phyloP scores from a whole-genome alignment of 352 stramenopile genomes.

The Globisporangium solare region DNA sequence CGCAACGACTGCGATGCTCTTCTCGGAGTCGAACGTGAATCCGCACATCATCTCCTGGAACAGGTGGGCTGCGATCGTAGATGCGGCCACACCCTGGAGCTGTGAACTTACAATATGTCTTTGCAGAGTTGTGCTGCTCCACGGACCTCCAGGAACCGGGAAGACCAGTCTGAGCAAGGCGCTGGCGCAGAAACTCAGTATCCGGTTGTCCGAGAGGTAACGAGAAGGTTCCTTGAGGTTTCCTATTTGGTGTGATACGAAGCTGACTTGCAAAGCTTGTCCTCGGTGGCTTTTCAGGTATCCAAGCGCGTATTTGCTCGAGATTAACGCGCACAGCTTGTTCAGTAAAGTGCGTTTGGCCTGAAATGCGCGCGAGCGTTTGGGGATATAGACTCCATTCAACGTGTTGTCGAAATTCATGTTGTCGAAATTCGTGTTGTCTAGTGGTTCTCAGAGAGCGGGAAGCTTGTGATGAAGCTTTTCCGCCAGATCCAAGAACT shows the following conservation, averaged over 20 bases:
- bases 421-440: background rate
- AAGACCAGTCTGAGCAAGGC: slow-evolving; percentile 92
- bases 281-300: slow-evolving; percentile 25
- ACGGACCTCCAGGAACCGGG: slow-evolving; percentile 90
- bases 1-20: slow-evolving; percentile 87
- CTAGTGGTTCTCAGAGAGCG: slow-evolving; percentile 93
- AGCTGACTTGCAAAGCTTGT: no score
- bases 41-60: slow-evolving; percentile 91
- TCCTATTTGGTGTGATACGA: no score
- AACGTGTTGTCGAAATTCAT: background rate
- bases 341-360: slow-evolving; percentile 71
- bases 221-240: no score
- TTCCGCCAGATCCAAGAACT: slow-evolving; percentile 91
- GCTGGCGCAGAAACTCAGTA: slow-evolving; percentile 90
- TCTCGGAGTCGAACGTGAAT: slow-evolving; percentile 83
- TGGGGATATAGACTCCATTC: no score
- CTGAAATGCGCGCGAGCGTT: background rate
- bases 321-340: slow-evolving; percentile 92
- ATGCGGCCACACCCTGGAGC: no score
- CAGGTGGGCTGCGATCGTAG: slow-evolving; percentile 22
- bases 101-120: background rate
- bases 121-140: slow-evolving; percentile 78
- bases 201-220: slow-evolving; percentile 73
- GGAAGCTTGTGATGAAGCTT: slow-evolving; percentile 91
- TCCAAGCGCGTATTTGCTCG: slow-evolving; percentile 70